Evolutionary conservation across 176 grass and related monocot species (phyloP), one percentile per base, ranked within the genome.

Genomic region (Aegilops umbellulata): DNA sequence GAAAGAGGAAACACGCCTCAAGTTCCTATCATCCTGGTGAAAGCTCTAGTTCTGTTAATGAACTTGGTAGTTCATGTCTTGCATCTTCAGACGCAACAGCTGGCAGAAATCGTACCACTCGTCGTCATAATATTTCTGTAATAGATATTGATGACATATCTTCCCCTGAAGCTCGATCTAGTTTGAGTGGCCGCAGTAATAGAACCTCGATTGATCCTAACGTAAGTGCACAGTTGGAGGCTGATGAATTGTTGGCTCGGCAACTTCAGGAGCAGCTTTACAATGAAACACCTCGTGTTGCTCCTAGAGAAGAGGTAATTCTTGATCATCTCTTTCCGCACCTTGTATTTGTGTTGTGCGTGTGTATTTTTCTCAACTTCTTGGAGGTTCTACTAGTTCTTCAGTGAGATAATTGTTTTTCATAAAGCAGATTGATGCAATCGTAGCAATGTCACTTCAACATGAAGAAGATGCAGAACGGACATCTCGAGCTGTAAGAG

Each of bases 251-350:
- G 88, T 86, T 98, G 73, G 96, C 96, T 77, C 90, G 88, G 35
- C 93, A 89, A 58, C 91, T 98, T 65, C 96, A 98, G 90, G 93
- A 98, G 74, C 91, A 98, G 84, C 66, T 98, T 39, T 92, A 95
- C 69, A 98, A 89, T 84, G 96, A 95, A 89, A 85, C 82, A 62
- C 80, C 87, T 79, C 74, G 17, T 68, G 81, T 78, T 89, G 69
- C 42, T 72, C 76, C 55, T 55, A 86, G 79, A 82, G 93, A 98
- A 49, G 90, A 92, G 82, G 93, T 94, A 87, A 58, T 75, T 89
- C 36, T 15, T 85, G 26, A 49, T 65, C 26, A 65, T 65, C 82
- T 65, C 14, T 62, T 63, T 69, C 69, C 7, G n/a, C 24, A 46
- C 57, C 26, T 1, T 76, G 6, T 79, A 12, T 60, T 35, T 36